Conservation (phyloP, 345 rosid genomes). For the Citropsis articulata region DNA sequence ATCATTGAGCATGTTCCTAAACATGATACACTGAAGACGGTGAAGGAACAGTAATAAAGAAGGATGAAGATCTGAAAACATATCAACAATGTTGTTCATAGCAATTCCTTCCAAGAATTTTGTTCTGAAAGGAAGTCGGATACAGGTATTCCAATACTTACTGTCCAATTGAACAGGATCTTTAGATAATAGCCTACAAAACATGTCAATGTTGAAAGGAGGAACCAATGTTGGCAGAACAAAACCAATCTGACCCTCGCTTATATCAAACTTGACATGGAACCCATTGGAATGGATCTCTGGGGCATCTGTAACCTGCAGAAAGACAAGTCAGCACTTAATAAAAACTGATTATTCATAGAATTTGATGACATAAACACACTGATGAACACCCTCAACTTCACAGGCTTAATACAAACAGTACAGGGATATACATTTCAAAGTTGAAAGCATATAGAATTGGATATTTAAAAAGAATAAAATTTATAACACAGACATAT, state of each 20-base stretch:
- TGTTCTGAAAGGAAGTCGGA: constrained; percentile 81
- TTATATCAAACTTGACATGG: constrained; percentile 84
- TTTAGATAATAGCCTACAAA: constrained; percentile 42
- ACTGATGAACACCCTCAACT: neutral
- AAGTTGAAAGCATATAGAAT: neutral
- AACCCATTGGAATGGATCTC: constrained; percentile 98
- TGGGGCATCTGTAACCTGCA: constrained; percentile 92
- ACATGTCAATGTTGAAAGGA: constrained; percentile 61
- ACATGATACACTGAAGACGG: constrained; percentile 69
- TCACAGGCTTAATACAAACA: neutral
- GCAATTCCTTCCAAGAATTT: constrained; percentile 53
- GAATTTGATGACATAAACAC: neutral
- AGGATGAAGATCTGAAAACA: constrained; percentile 94
- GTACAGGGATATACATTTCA: neutral
- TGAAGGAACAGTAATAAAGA: constrained; percentile 90
- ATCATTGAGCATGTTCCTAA: constrained; percentile 62
- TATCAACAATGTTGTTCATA: constrained; percentile 42
- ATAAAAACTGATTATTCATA: constrained; percentile 5
- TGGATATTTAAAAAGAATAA: neutral
- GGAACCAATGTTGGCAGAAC: constrained; percentile 78
- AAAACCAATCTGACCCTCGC: constrained; percentile 92
- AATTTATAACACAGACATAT: neutral
- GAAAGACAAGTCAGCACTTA: constrained; percentile 15
- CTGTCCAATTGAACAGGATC: constrained; percentile 33
- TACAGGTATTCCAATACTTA: constrained; percentile 79